Conservation (phyloP, 2,329 filamentous ascomycete genomes). For the Penicillium glabrum region DNA sequence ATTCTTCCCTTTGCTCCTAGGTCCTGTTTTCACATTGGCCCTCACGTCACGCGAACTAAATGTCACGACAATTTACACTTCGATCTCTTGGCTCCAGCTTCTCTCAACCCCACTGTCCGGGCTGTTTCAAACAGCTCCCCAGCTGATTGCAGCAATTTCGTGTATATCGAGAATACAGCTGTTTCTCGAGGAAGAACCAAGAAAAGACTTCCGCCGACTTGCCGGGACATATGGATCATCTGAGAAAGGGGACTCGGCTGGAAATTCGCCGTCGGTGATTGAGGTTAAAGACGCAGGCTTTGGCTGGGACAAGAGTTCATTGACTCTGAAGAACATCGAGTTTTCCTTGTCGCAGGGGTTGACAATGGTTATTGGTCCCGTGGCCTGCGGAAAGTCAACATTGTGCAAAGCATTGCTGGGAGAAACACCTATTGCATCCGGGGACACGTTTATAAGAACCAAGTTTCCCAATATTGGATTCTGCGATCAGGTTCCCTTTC, state of each 20-base stretch:
- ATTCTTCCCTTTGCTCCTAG: not conserved
- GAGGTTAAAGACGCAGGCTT: not conserved
- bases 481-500: not conserved
- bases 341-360: not conserved
- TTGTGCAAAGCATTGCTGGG: slow-evolving; percentile 1
- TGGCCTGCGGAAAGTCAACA: slow-evolving; percentile 4
- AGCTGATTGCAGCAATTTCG: not conserved
- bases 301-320: not conserved
- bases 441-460: not conserved
- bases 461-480: not conserved
- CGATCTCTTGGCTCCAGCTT: not conserved
- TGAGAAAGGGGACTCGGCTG: not conserved
- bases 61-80: not conserved
- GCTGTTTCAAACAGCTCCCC: not conserved
- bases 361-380: slow-evolving; percentile 1
- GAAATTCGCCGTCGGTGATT: not conserved
- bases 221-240: not conserved
- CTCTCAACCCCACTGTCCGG: not conserved
- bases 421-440: not conserved
- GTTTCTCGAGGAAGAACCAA: not conserved
- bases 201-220: not conserved
- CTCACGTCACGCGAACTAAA: not conserved
- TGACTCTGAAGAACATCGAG: not conserved
- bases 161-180: not conserved
- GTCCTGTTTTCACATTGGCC: not conserved